These are phyloP conservation scores for Amanita molliuscula DNA, from an alignment of 768 basidiomycete species.

Conservation along the genomic window DNA sequence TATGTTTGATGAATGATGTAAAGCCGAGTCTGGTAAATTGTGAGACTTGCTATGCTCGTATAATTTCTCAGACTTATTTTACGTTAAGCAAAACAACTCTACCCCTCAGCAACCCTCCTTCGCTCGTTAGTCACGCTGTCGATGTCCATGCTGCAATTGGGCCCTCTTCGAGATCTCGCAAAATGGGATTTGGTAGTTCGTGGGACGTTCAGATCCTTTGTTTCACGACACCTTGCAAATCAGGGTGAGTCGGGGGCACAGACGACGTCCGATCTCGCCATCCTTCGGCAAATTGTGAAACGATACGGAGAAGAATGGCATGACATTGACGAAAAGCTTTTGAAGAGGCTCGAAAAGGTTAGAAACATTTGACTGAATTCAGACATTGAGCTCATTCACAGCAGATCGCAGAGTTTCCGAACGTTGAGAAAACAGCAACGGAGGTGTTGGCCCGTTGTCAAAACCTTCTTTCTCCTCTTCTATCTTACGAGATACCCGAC, in stretches of 20 bases:
- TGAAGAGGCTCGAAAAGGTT: slow-evolving; percentile 14
- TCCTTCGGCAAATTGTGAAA: slow-evolving; percentile 5
- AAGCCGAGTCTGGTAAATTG: slow-evolving; percentile 14
- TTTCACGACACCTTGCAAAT: slow-evolving; percentile 23
- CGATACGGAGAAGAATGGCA: slow-evolving; percentile 18
- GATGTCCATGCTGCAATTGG: slow-evolving; percentile 44
- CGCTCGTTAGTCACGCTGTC: slow-evolving; percentile 45
- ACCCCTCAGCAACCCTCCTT: slow-evolving; percentile 45
- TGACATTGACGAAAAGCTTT: slow-evolving; percentile 40
- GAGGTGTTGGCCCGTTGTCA: slow-evolving; percentile 30
- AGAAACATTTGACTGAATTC: slow-evolving; percentile 7
- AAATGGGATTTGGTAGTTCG: slow-evolving; percentile 25
- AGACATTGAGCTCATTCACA: slow-evolving; percentile 7
- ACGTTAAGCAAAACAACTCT: slow-evolving; percentile 13
- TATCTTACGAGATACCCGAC: slow-evolving; percentile 26
- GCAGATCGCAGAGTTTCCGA: background rate
- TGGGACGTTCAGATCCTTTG: slow-evolving; percentile 29
- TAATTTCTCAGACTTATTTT: background rate
- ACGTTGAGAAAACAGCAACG: background rate
- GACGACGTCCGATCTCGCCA: background rate
- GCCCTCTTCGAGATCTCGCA: slow-evolving; percentile 28
- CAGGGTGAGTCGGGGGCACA: slow-evolving; percentile 7
- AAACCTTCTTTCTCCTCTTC: slow-evolving; percentile 47
- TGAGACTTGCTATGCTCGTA: slow-evolving; percentile 9
- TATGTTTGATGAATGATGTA: slow-evolving; percentile 16